phyloP scores from a whole-genome alignment of 257 asterid genomes.

The Solanum sejunctum region DNA sequence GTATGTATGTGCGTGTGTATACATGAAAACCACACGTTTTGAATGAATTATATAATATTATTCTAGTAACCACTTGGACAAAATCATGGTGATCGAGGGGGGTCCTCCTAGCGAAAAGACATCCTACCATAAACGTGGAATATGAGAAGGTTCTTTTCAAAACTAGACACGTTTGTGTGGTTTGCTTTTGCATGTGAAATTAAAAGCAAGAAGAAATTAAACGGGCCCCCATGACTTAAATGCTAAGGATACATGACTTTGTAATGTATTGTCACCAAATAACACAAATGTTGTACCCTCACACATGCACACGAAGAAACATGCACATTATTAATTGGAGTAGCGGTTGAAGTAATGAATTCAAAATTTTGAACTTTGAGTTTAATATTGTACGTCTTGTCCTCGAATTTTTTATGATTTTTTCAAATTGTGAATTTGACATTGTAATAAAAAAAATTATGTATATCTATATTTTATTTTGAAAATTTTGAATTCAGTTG shows the following conservation, averaged over 20 bases:
- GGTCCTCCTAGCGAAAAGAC: background rate
- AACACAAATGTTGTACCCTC: background rate
- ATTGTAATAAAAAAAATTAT: background rate
- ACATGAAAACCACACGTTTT: background rate
- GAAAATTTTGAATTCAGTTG: background rate
- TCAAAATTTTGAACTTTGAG: background rate
- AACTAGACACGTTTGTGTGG: background rate
- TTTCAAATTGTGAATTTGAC: too few relatives aligned
- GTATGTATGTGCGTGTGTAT: background rate
- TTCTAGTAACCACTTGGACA: background rate
- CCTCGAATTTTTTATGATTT: too few relatives aligned
- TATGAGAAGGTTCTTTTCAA: background rate
- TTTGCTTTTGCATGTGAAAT: background rate
- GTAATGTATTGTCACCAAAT: background rate
- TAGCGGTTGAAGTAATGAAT: background rate
- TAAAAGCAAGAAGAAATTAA: background rate
- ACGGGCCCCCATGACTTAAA: background rate
- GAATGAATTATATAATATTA: background rate
- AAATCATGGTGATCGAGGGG: background rate
- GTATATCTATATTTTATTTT: background rate
- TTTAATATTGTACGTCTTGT: background rate
- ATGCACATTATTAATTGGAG: background rate
- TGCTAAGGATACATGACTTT: background rate
- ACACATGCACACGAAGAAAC: background rate
- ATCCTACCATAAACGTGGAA: background rate